These are phyloP conservation scores for Malassezia slooffiae DNA, from an alignment of 1,284 basidiomycete species.

Conservation along the genomic window DNA sequence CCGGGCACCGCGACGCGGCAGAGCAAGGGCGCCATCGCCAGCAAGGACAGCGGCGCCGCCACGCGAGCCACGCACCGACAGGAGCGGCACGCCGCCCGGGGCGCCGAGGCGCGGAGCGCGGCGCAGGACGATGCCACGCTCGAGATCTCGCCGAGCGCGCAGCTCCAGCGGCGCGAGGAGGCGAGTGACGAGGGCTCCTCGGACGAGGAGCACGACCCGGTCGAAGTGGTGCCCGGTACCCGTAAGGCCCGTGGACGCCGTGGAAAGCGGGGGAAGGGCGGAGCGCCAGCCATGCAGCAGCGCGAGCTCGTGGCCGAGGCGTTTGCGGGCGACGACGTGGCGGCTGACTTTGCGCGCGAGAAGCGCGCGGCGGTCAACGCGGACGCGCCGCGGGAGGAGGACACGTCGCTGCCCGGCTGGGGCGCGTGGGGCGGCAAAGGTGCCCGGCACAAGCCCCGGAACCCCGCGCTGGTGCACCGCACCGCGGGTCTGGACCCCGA, in stretches of 20 bases:
- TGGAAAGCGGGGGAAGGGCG: constrained; percentile 2
- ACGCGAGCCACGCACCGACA: constrained; percentile 19
- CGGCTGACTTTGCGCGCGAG: constrained; percentile 71
- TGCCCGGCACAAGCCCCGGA: constrained; percentile 44
- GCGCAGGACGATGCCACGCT: constrained; percentile 19
- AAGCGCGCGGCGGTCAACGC: constrained; percentile 67
- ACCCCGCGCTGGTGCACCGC: constrained; percentile 1
- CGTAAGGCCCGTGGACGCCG: constrained; percentile 3
- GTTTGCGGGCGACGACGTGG: constrained; percentile 91
- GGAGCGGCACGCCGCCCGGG: constrained; percentile 16
- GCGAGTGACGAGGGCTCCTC: constrained; percentile 1
- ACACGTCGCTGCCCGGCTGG: constrained; percentile 90
- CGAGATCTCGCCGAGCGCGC: constrained; percentile 17
- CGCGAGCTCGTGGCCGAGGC: constrained; percentile 81
- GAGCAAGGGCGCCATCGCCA: constrained; percentile 17
- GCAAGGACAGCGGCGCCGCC: constrained; percentile 12
- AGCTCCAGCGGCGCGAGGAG: constrained; percentile 1
- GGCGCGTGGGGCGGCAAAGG: constrained; percentile 85
- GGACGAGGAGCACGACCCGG: constrained; percentile 5
- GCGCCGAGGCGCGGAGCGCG: constrained; percentile 15
- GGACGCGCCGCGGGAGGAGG: constrained; percentile 70
- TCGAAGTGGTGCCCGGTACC: constrained; percentile 1
- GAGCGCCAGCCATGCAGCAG: constrained; percentile 51
- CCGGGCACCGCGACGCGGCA: constrained; percentile 19
- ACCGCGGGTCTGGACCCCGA: constrained; percentile 59